A percentile compares a stretch with the other conserved stretches of the same genome.
phyloP scores from a whole-genome alignment of 2,329 filamentous ascomycete genomes.

The Colletotrichum lindemuthianum region DNA sequence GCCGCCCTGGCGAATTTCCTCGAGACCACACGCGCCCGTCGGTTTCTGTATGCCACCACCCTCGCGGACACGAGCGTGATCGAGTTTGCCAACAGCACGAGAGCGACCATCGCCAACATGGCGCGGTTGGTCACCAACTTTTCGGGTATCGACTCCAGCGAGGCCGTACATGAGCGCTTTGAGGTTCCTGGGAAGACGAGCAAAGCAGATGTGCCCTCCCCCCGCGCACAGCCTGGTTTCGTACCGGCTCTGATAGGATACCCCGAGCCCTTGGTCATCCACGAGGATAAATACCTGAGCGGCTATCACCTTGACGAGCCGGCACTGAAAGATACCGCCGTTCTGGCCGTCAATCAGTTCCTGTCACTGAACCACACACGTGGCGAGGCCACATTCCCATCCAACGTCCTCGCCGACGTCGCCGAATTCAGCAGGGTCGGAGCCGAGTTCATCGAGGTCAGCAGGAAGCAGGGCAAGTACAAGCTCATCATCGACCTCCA shows the following conservation, averaged over 20 bases:
- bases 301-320: conserved; percentile 27
- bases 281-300: conserved; percentile 28
- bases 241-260: conserved; percentile 17
- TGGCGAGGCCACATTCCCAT: neutral
- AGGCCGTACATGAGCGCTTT: conserved; percentile 28
- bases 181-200: conserved; percentile 12
- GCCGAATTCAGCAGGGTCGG: conserved; percentile 13
- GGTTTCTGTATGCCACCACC: conserved; percentile 8
- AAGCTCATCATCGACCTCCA: conserved; percentile 73
- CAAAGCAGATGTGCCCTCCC: neutral
- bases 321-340: conserved; percentile 21
- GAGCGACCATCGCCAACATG: conserved; percentile 14
- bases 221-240: neutral
- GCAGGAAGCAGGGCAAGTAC: conserved; percentile 58
- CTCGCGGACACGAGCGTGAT: conserved; percentile 28
- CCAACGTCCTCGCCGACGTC: neutral
- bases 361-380: neutral
- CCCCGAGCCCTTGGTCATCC: conserved; percentile 26
- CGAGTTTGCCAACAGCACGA: conserved; percentile 35
- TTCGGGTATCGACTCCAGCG: conserved; percentile 24
- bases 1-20: conserved; percentile 20
- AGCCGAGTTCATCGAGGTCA: conserved; percentile 54
- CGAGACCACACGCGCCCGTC: neutral
- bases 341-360: conserved; percentile 33
- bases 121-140: conserved; percentile 25